Evolutionary conservation across 345 rosid genomes (phyloP).

Genomic region (Heritiera fomes): DNA sequence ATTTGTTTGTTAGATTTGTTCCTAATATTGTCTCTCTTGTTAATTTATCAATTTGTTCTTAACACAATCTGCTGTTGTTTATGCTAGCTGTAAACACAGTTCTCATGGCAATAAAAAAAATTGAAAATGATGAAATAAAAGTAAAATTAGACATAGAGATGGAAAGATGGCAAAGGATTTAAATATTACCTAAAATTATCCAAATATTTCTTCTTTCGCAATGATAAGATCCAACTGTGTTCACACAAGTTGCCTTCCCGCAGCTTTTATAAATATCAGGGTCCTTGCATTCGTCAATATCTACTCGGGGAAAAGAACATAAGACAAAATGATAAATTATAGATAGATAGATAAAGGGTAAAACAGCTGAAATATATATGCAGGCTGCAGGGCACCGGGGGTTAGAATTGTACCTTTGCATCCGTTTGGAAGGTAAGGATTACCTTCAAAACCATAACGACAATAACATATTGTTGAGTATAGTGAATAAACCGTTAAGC

Average conservation of each 20-base stretch:
- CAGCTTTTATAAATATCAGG: background rate
- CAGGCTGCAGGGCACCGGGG: background rate
- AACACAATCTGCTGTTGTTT: too few species aligned
- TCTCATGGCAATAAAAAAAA: background rate
- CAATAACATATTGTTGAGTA: background rate
- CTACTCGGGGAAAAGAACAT: background rate
- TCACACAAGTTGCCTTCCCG: background rate
- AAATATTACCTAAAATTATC: background rate
- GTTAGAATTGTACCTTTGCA: slow-evolving; percentile 14
- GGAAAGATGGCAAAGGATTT: too few species aligned
- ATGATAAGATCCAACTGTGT: background rate
- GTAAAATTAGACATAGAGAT: too few species aligned
- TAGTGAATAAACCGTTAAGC: background rate
- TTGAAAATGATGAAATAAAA: too few species aligned
- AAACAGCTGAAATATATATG: background rate
- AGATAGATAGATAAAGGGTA: too few species aligned
- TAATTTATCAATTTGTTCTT: too few species aligned
- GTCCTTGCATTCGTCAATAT: slow-evolving; percentile 21
- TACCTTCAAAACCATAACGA: background rate
- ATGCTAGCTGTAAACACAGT: background rate
- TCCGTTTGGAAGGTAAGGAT: slow-evolving; percentile 19
- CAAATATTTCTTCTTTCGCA: background rate
- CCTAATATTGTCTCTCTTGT: too few species aligned
- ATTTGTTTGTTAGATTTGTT: too few species aligned
- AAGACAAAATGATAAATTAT: background rate